phyloP scores from a whole-genome alignment of 2,329 filamentous ascomycete genomes.

The Ascochyta rabiei region DNA sequence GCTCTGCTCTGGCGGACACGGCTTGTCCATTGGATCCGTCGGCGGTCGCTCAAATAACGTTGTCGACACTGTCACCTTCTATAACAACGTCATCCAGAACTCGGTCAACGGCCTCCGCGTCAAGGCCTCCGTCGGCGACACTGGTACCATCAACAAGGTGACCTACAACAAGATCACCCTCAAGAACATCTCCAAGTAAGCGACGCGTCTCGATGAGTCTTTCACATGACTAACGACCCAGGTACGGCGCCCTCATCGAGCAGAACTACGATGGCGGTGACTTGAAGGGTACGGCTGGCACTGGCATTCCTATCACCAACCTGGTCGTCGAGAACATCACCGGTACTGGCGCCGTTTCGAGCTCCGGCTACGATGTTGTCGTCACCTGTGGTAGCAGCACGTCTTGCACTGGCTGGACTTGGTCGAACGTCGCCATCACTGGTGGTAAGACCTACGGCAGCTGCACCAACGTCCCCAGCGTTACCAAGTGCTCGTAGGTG shows the following conservation, averaged over 20 bases:
- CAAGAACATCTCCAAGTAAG: slow-evolving; percentile 51
- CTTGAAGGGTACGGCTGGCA: slow-evolving; percentile 52
- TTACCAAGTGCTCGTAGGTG: slow-evolving; percentile 25
- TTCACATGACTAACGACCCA: not conserved
- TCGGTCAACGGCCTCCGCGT: slow-evolving; percentile 63
- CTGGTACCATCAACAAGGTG: slow-evolving; percentile 57
- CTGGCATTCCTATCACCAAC: slow-evolving; percentile 54
- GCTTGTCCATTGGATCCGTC: slow-evolving; percentile 64
- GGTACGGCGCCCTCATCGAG: slow-evolving; percentile 56
- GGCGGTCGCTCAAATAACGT: slow-evolving; percentile 61
- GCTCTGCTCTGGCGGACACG: slow-evolving; percentile 61
- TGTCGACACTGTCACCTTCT: slow-evolving; percentile 60
- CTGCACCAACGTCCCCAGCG: slow-evolving; percentile 45
- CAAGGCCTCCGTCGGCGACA: slow-evolving; percentile 60
- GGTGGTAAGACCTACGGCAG: slow-evolving; percentile 46
- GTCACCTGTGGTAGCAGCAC: slow-evolving; percentile 58
- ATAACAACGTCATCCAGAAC: slow-evolving; percentile 55
- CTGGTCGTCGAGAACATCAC: slow-evolving; percentile 51
- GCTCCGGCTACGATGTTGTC: slow-evolving; percentile 57
- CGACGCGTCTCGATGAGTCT: not conserved
- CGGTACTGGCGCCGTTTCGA: slow-evolving; percentile 42
- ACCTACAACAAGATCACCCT: slow-evolving; percentile 56
- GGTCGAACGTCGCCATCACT: slow-evolving; percentile 52
- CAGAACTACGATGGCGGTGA: slow-evolving; percentile 59
- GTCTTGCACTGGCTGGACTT: slow-evolving; percentile 60